Conservation (phyloP, 495 filamentous ascomycete genomes). For the Cercophora samala region DNA sequence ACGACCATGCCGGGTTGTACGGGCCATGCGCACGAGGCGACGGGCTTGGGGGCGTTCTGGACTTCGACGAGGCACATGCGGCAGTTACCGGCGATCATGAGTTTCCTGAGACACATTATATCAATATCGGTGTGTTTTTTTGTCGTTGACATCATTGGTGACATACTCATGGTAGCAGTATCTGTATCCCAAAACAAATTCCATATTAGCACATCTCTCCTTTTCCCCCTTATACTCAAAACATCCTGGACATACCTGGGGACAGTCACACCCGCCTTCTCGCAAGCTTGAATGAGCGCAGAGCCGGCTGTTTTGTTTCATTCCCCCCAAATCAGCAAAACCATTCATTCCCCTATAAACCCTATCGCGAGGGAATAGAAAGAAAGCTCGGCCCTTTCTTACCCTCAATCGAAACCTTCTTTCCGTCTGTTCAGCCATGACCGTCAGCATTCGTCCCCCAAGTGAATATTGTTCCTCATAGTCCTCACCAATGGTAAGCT, state of each 20-base stretch:
- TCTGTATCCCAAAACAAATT: slow-evolving; percentile 53
- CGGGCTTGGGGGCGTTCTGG: slow-evolving; percentile 89
- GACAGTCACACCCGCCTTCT: slow-evolving; percentile 90
- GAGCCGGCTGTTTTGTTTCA: slow-evolving; percentile 77
- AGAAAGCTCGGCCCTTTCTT: slow-evolving; percentile 13
- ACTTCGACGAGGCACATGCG: slow-evolving; percentile 99
- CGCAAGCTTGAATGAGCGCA: slow-evolving; percentile 96
- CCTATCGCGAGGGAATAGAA: background rate
- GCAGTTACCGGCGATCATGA: slow-evolving; percentile 98
- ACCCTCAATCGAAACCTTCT: slow-evolving; percentile 96
- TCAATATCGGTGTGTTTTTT: slow-evolving; percentile 28
- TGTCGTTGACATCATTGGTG: slow-evolving; percentile 1
- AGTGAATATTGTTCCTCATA: background rate
- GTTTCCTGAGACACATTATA: slow-evolving; percentile 60
- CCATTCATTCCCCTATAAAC: too few species aligned
- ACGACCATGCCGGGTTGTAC: slow-evolving; percentile 98
- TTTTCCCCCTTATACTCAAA: background rate
- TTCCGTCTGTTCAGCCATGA: slow-evolving; percentile 65
- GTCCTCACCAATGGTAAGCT: slow-evolving; percentile 84
- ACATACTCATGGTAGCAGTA: slow-evolving; percentile 98
- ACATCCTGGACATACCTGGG: slow-evolving; percentile 61
- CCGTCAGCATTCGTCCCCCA: slow-evolving; percentile 14
- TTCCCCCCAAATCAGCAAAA: slow-evolving; percentile 27
- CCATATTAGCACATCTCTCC: background rate
- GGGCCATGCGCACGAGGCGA: slow-evolving; percentile 97